phyloP scores from a whole-genome alignment of 1,139 yeast genomes.

The Yamadazyma aaseri region DNA sequence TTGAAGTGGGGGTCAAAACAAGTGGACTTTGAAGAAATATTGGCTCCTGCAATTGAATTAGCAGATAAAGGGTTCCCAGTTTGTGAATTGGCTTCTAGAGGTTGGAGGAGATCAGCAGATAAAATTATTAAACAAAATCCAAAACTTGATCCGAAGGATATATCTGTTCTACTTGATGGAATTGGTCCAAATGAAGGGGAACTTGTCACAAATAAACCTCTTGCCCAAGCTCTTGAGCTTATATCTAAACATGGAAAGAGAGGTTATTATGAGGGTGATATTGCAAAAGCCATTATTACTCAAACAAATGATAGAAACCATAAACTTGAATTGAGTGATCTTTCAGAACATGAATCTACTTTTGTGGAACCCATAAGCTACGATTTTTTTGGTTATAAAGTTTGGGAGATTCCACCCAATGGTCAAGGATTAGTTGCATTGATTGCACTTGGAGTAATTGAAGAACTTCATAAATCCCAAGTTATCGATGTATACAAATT shows the following conservation, averaged over 20 bases:
- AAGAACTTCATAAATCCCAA: slow-evolving; percentile 49
- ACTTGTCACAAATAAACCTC: slow-evolving; percentile 47
- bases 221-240: slow-evolving; percentile 53
- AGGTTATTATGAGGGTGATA: slow-evolving; percentile 67
- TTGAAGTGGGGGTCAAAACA: slow-evolving; percentile 74
- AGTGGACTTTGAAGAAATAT: slow-evolving; percentile 55
- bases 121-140: slow-evolving; percentile 41
- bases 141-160: slow-evolving; percentile 24
- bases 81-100: slow-evolving; percentile 52
- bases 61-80: slow-evolving; percentile 71
- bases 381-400: slow-evolving; percentile 41
- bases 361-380: slow-evolving; percentile 61
- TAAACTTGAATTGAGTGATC: slow-evolving; percentile 53
- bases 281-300: slow-evolving; percentile 64
- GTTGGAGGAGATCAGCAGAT: slow-evolving; percentile 47
- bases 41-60: slow-evolving; percentile 69
- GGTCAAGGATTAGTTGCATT: slow-evolving; percentile 78
- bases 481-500: slow-evolving; percentile 43
- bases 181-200: slow-evolving; percentile 61
- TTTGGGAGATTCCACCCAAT: slow-evolving; percentile 82
- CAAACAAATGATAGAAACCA: slow-evolving; percentile 56
- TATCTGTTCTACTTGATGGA: slow-evolving; percentile 30
- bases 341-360: slow-evolving; percentile 52
- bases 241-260: slow-evolving; percentile 59
- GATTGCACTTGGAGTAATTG: slow-evolving; percentile 66